These are phyloP conservation scores for Fusarium nygamai DNA, from an alignment of 2,329 filamentous ascomycete genomes.

Conservation along the genomic window DNA sequence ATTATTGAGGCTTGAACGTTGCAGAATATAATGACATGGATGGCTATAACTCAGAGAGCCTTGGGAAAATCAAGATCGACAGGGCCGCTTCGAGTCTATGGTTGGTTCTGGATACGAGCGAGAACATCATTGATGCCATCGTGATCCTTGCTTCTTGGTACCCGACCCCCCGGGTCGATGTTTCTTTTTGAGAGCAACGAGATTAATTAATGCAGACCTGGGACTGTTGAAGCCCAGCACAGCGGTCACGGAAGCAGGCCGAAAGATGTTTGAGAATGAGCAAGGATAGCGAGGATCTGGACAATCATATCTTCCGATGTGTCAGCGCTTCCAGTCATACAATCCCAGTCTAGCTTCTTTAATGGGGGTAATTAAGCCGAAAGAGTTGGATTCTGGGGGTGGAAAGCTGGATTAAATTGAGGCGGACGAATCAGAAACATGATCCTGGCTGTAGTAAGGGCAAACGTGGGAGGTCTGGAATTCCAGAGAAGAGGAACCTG, in stretches of 20 bases:
- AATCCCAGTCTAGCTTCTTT: background rate
- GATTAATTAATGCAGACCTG: background rate
- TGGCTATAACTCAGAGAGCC: background rate
- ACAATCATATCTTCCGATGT: constrained; percentile 22
- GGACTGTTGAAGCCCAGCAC: background rate
- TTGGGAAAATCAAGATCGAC: constrained; percentile 19
- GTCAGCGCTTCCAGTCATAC: constrained; percentile 28
- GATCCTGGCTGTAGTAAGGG: background rate
- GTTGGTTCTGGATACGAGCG: background rate
- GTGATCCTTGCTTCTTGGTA: background rate
- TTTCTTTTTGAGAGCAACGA: background rate
- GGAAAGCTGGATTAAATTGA: constrained; percentile 6
- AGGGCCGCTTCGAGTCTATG: constrained; percentile 5
- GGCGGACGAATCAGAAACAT: constrained; percentile 25
- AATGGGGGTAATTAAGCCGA: background rate
- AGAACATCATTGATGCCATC: constrained; percentile 14
- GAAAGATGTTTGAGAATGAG: background rate
- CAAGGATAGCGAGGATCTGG: background rate
- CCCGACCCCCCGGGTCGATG: background rate
- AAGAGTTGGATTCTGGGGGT: constrained; percentile 2
- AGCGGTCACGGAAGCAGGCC: constrained; percentile 6
- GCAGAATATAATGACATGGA: background rate
- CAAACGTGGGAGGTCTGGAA: background rate
- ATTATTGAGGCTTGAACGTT: background rate
- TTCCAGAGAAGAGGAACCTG: background rate